Evolutionary conservation across 2,329 filamentous ascomycete species (phyloP).

Genomic region (Fusarium lateritium): DNA sequence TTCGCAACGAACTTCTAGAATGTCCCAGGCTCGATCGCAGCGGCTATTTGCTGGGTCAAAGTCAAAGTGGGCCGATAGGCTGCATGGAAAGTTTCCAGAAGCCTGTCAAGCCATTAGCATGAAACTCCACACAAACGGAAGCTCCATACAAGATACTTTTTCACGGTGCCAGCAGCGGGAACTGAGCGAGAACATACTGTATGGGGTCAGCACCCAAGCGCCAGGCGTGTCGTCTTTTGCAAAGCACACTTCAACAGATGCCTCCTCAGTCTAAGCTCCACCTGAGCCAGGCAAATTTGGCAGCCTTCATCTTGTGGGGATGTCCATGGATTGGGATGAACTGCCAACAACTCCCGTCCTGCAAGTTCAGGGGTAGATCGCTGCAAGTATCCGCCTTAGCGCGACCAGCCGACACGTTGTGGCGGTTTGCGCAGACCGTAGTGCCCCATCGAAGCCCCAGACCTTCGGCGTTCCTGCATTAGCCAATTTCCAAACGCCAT

Average conservation of each 20-base stretch:
- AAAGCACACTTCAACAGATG: conserved; percentile 18
- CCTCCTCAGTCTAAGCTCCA: conserved; percentile 37
- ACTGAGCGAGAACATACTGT: conserved; percentile 33
- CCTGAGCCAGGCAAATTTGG: conserved; percentile 37
- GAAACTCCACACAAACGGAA: conserved; percentile 19
- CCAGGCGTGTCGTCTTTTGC: conserved; percentile 23
- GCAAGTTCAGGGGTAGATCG: conserved; percentile 44
- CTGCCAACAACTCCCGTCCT: conserved; percentile 47
- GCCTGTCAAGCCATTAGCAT: conserved; percentile 32
- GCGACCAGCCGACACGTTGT: conserved; percentile 42
- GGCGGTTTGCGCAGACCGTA: conserved; percentile 43
- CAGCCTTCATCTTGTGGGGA: conserved; percentile 40
- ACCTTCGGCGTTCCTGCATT: conserved; percentile 52
- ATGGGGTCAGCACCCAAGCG: conserved; percentile 8
- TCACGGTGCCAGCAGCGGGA: conserved; percentile 24
- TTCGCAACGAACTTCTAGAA: conserved; percentile 21
- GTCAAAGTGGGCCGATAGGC: conserved; percentile 41
- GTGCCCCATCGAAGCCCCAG: conserved; percentile 46
- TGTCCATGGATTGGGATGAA: conserved; percentile 44
- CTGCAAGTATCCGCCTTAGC: conserved; percentile 40
- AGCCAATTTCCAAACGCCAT: conserved; percentile 47
- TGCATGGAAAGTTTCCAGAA: conserved; percentile 52
- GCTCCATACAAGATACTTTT: conserved; percentile 25
- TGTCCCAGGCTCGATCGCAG: conserved; percentile 38
- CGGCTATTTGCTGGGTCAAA: conserved; percentile 38